These are phyloP conservation scores for Ajuga reptans DNA, from an alignment of 305 asterid genomes.

Conservation along the genomic window DNA sequence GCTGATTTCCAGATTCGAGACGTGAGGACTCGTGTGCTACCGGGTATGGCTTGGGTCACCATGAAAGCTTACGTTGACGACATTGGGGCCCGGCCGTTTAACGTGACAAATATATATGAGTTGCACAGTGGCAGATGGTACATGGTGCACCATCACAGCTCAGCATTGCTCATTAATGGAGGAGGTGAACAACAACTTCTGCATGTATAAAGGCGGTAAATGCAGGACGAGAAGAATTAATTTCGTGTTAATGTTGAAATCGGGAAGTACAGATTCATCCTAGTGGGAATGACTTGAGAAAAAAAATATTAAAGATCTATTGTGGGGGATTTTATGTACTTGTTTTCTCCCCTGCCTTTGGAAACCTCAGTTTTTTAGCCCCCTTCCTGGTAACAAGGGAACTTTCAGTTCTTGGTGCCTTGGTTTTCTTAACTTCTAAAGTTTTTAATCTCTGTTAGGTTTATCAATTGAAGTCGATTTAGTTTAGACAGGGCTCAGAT, in stretches of 20 bases:
- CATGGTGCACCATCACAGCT: conserved; percentile 96
- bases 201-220: conserved; percentile 34
- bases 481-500: neutral
- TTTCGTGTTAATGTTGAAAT: conserved; percentile 16
- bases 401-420: conserved; percentile 15
- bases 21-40: conserved; percentile 63
- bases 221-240: conserved; percentile 3
- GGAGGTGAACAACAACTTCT: conserved; percentile 44
- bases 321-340: conserved; percentile 21
- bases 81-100: conserved; percentile 45
- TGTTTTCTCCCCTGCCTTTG: neutral
- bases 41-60: conserved; percentile 90
- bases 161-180: conserved; percentile 49
- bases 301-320: conserved; percentile 15
- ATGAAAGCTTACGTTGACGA: conserved; percentile 71
- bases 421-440: neutral
- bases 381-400: conserved; percentile 13
- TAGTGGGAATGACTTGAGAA: conserved; percentile 20
- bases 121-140: conserved; percentile 77
- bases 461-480: neutral
- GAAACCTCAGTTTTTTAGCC: neutral
- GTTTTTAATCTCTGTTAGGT: neutral
- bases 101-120: conserved; percentile 65
- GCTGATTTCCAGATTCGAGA: conserved; percentile 69
- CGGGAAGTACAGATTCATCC: conserved; percentile 27